These are phyloP conservation scores for Avena atlantica DNA, from an alignment of 176 grass and related monocot species.

Conservation along the genomic window DNA sequence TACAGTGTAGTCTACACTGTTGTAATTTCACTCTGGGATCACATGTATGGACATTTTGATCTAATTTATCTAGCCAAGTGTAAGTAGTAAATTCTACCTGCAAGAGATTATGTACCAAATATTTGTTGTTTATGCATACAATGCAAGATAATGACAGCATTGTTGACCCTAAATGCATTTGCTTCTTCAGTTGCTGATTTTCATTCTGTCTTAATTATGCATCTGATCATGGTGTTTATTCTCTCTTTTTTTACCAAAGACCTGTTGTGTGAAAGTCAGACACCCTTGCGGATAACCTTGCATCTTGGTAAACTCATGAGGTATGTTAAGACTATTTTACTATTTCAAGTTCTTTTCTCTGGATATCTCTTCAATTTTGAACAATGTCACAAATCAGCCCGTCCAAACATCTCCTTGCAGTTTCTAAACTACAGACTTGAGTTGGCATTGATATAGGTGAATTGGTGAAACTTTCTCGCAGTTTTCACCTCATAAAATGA, in stretches of 20 bases:
- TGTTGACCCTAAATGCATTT: conserved; percentile 9
- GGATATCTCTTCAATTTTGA: neutral
- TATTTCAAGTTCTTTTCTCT: neutral
- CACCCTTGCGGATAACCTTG: neutral
- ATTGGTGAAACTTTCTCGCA: neutral
- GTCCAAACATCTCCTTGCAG: neutral
- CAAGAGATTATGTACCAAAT: conserved; percentile 26
- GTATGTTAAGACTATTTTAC: neutral
- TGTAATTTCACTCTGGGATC: conserved; percentile 31
- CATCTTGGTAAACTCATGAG: neutral
- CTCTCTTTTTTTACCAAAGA: neutral
- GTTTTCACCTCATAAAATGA: neutral
- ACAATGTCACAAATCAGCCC: neutral
- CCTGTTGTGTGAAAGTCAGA: neutral
- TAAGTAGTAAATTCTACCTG: neutral
- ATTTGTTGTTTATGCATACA: conserved; percentile 13
- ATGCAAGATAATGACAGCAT: neutral
- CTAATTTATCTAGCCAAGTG: conserved; percentile 28
- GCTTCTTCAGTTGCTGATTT: neutral
- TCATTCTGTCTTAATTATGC: neutral
- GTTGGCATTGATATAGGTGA: neutral
- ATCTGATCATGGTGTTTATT: neutral
- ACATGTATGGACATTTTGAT: conserved; percentile 20
- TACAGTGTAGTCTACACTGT: neutral
- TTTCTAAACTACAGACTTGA: neutral